Conservation (phyloP, 2,329 filamentous ascomycete species). For the Ophiocordyceps camponoti-floridani region DNA sequence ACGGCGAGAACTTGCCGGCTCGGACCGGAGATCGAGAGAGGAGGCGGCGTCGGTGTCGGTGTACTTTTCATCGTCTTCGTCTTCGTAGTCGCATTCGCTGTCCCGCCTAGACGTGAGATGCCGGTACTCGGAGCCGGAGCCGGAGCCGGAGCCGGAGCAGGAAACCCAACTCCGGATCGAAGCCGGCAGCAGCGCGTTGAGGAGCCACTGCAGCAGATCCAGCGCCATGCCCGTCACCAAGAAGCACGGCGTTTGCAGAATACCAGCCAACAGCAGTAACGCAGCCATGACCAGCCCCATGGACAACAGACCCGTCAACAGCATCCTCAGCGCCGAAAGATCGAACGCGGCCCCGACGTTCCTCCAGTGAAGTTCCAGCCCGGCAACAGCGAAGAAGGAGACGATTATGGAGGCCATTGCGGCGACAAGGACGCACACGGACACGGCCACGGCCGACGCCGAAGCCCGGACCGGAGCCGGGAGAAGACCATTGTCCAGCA, state of each 20-base stretch:
- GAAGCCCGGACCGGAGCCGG: constrained; percentile 2
- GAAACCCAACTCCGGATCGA: not conserved
- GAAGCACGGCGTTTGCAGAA: constrained; percentile 10
- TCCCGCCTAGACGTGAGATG: constrained; percentile 7
- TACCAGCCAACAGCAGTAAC: constrained; percentile 6
- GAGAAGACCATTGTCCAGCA: constrained; percentile 8
- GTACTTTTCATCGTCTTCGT: not conserved
- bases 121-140: constrained; percentile 3
- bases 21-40: too few relatives aligned
- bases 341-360: constrained; percentile 14
- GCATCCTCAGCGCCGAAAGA: constrained; percentile 10
- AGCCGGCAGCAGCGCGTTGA: constrained; percentile 2
- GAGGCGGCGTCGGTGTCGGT: constrained; percentile 1
- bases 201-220: constrained; percentile 10
- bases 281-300: constrained; percentile 5
- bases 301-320: constrained; percentile 13
- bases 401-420: constrained; percentile 8
- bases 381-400: constrained; percentile 11
- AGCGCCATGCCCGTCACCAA: constrained; percentile 5
- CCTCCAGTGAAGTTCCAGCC: constrained; percentile 16
- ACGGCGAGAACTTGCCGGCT: not conserved
- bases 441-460: constrained; percentile 3
- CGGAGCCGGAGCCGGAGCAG: constrained; percentile 1
- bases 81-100: constrained; percentile 3
- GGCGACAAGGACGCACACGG: constrained; percentile 7